Conservation (phyloP, 371 early-diverging fungal genomes). For the Mortierella polycephala region DNA sequence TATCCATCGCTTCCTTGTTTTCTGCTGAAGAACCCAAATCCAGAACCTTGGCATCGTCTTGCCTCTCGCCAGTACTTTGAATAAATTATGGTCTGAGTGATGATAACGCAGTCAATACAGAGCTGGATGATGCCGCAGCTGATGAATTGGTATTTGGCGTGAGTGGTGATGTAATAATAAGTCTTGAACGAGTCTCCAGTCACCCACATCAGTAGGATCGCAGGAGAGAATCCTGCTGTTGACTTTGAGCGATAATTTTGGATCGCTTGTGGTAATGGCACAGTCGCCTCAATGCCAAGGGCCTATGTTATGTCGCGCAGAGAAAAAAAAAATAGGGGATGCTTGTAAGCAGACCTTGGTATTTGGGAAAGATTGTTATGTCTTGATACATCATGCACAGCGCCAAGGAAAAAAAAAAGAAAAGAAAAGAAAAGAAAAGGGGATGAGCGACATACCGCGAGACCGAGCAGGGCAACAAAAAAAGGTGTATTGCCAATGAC, state of each 20-base stretch:
- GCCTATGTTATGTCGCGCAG: constrained; percentile 24
- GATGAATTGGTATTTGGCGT: constrained; percentile 71
- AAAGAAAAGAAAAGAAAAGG: constrained; percentile 8
- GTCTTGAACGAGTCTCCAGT: constrained; percentile 75
- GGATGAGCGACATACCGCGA: constrained; percentile 19
- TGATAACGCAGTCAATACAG: constrained; percentile 66
- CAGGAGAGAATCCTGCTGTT: constrained; percentile 64
- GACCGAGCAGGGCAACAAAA: constrained; percentile 60
- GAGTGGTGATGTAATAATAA: constrained; percentile 66
- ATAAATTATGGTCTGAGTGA: constrained; percentile 64
- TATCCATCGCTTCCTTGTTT: neutral
- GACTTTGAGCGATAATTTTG: constrained; percentile 63
- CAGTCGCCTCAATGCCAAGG: constrained; percentile 68
- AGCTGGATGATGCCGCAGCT: constrained; percentile 72
- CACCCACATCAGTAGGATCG: constrained; percentile 59
- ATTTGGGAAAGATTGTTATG: neutral
- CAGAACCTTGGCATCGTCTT: neutral
- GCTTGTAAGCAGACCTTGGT: no score
- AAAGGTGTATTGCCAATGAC: constrained; percentile 43
- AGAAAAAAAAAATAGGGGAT: constrained; percentile 1
- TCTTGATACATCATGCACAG: neutral
- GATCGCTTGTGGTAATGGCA: constrained; percentile 72
- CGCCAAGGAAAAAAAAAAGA: constrained; percentile 56
- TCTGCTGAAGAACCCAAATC: neutral
- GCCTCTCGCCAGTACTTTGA: constrained; percentile 49